phyloP scores from a whole-genome alignment of 2,329 filamentous ascomycete species.

The Colletotrichum theobromicola region DNA sequence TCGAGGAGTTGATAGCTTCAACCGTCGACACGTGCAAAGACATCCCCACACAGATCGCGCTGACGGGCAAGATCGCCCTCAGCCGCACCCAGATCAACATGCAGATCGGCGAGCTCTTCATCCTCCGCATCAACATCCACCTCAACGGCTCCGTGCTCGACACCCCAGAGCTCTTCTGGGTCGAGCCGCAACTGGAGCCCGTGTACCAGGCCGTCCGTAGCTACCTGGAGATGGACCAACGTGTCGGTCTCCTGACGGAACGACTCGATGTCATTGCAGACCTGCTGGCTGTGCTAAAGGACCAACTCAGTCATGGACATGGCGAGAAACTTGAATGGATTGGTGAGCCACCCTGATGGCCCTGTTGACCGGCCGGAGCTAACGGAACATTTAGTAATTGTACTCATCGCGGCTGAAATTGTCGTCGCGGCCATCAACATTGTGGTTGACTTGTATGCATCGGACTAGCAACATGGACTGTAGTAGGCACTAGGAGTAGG shows the following conservation, averaged over 20 bases:
- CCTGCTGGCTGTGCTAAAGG: constrained; percentile 89
- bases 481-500: background rate
- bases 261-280: constrained; percentile 92
- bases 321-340: constrained; percentile 91
- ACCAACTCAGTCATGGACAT: constrained; percentile 92
- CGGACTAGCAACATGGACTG: constrained; percentile 15
- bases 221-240: constrained; percentile 98
- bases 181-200: constrained; percentile 94
- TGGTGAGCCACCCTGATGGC: constrained; percentile 57
- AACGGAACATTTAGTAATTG: constrained; percentile 70
- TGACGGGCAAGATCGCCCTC: constrained; percentile 90
- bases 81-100: constrained; percentile 94
- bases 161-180: constrained; percentile 97
- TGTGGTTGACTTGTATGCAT: constrained; percentile 86
- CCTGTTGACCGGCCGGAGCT: constrained; percentile 12
- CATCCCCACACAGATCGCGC: constrained; percentile 89
- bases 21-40: constrained; percentile 94
- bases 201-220: constrained; percentile 94
- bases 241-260: constrained; percentile 88
- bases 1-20: constrained; percentile 92
- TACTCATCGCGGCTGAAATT: constrained; percentile 95
- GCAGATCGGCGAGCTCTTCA: constrained; percentile 98
- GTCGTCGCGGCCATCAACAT: constrained; percentile 94
- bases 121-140: constrained; percentile 96
- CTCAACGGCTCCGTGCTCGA: constrained; percentile 96